These are phyloP conservation scores for Kwoniella sp. DNA, from an alignment of 768 basidiomycete genomes.

Conservation along the genomic window DNA sequence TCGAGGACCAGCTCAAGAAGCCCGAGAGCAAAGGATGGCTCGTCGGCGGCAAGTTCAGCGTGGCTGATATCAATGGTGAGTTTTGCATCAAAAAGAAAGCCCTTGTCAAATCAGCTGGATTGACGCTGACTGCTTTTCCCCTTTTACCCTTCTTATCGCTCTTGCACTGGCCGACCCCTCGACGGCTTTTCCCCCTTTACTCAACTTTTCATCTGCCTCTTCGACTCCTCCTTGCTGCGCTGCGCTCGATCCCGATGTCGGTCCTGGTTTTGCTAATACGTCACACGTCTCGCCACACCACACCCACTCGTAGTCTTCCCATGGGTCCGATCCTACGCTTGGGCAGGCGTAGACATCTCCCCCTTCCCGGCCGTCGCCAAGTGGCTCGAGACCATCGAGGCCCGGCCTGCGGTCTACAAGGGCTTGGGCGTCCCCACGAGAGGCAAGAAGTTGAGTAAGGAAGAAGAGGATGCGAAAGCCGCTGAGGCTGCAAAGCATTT, in stretches of 20 bases:
- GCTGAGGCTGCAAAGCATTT: slow-evolving; percentile 48
- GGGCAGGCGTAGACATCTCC: slow-evolving; percentile 65
- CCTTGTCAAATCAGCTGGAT: not conserved
- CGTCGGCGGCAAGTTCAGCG: slow-evolving; percentile 69
- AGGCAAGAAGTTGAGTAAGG: slow-evolving; percentile 43
- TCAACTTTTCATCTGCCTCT: too few relatives aligned
- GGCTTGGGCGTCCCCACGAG: slow-evolving; percentile 54
- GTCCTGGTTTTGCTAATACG: not conserved
- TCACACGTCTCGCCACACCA: not conserved
- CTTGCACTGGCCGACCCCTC: too few relatives aligned
- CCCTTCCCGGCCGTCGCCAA: slow-evolving; percentile 68
- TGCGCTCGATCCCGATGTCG: not conserved
- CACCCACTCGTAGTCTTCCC: slow-evolving; percentile 37
- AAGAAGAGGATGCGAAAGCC: slow-evolving; percentile 52
- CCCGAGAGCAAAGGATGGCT: slow-evolving; percentile 71
- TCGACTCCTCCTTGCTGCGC: too few relatives aligned
- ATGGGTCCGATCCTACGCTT: slow-evolving; percentile 63
- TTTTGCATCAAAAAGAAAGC: too few relatives aligned
- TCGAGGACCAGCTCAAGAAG: slow-evolving; percentile 69
- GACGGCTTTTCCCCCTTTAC: too few relatives aligned
- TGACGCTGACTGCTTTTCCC: not conserved
- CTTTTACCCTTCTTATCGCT: not conserved
- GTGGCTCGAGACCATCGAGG: slow-evolving; percentile 59
- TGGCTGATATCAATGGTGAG: slow-evolving; percentile 61
- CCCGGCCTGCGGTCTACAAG: slow-evolving; percentile 54